These are phyloP conservation scores for Brettanomyces bruxellensis DNA, from an alignment of 805 yeast species.

Conservation along the genomic window DNA sequence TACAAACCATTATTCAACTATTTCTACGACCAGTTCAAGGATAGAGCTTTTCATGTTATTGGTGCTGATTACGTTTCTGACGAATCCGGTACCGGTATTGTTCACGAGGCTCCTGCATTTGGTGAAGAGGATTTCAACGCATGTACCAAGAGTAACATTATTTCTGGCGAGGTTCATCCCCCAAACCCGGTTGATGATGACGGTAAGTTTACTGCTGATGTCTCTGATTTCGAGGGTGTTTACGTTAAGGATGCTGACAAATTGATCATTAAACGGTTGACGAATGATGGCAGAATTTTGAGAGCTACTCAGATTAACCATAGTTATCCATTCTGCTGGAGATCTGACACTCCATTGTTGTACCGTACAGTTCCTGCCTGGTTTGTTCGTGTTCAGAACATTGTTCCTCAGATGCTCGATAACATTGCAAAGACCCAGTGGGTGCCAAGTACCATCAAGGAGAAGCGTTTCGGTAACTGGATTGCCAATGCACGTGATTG, in stretches of 20 bases:
- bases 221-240: conserved; percentile 64
- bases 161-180: conserved; percentile 56
- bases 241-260: conserved; percentile 96
- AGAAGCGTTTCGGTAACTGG: conserved; percentile 96
- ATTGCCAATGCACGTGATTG: conserved; percentile 98
- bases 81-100: conserved; percentile 98
- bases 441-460: conserved; percentile 90
- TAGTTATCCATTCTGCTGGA: conserved; percentile 99
- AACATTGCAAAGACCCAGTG: conserved; percentile 83
- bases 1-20: conserved; percentile 81
- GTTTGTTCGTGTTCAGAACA: conserved; percentile 86
- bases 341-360: conserved; percentile 96
- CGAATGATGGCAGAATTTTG: conserved; percentile 67
- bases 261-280: conserved; percentile 74
- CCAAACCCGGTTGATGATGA: conserved; percentile 95
- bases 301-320: conserved; percentile 80
- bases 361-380: conserved; percentile 98
- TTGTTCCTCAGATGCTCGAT: conserved; percentile 81
- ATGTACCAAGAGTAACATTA: conserved; percentile 67
- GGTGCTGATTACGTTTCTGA: conserved; percentile 77
- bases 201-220: conserved; percentile 75
- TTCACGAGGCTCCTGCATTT: conserved; percentile 96
- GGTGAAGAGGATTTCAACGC: conserved; percentile 97
- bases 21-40: conserved; percentile 68
- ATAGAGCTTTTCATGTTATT: conserved; percentile 74